Evolutionary conservation across 208 protist species (phyloP).

Genomic region (Naegleria lovaniensis): DNA sequence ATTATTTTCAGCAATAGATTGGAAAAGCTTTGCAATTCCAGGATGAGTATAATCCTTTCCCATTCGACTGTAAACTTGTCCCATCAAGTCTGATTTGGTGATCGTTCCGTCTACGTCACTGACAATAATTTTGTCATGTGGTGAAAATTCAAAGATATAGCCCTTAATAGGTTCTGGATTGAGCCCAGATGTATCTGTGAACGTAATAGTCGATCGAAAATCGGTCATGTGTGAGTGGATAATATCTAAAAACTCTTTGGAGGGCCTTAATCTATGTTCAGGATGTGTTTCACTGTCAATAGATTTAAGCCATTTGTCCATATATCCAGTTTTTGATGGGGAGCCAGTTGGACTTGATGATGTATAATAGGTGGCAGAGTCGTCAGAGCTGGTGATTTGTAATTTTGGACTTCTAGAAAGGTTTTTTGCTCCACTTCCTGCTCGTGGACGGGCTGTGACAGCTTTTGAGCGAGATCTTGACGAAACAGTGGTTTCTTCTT

Average conservation of each 20-base stretch:
- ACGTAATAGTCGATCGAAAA: background rate
- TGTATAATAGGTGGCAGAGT: background rate
- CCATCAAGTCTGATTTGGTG: conserved; percentile 89
- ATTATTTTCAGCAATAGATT: conserved; percentile 82
- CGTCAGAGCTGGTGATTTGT: background rate
- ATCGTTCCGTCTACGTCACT: conserved; percentile 97
- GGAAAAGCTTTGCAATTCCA: conserved; percentile 81
- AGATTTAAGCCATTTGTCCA: background rate
- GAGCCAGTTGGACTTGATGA: background rate
- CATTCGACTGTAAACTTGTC: conserved; percentile 81
- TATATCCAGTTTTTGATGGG: background rate
- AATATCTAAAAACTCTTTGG: background rate
- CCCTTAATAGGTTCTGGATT: background rate
- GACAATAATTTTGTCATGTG: conserved; percentile 79
- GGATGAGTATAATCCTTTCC: conserved; percentile 90
- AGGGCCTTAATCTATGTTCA: background rate
- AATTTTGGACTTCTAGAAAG: background rate
- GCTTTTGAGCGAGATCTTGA: background rate
- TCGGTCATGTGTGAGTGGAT: background rate
- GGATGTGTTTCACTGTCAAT: background rate
- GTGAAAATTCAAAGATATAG: background rate
- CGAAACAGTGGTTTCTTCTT: background rate
- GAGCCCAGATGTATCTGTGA: background rate
- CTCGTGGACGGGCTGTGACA: background rate
- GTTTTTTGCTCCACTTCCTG: background rate